Base-by-base conservation (phyloP, 2,329 filamentous ascomycete species). In the Penicillium sp. region DNA sequence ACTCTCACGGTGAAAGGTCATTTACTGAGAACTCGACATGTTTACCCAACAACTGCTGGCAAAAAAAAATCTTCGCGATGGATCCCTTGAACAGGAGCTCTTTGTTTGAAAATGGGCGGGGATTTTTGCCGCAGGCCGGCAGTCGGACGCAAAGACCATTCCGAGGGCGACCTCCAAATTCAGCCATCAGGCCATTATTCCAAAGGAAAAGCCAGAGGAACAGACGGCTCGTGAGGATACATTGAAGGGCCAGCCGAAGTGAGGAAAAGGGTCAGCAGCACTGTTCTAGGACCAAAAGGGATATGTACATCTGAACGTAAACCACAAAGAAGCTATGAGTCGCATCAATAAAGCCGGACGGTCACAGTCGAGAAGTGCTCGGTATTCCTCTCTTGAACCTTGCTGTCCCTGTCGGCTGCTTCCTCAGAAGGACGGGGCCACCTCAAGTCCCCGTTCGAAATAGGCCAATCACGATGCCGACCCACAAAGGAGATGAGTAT, bases 401-500 rank as follows among this genome's bases (percentile, higher is more conserved):
- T 19, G 5, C 14, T 49, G 27, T 49, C 31, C n/a, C 35, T 14
- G 4, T 49, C 31, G 4, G 10, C n/a, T 4, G 9, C n/a, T 49
- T 49, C 46, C 31, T 6, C 10, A 14, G 6, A 11, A 6, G 7
- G 35, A 27, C 35, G 3, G 33, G 11, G 16, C 33, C 31, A 51
- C 6, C 2, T 27, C 4, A 4, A 27, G 9, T 81, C 77, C 64
- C 86, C 83, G 55, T 85, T 71, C 3, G 81, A 81, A 19, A 84
- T 81, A 0, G 83, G 82, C 36, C 86, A 63, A 2, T 82, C 83
- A 19, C 84, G 75, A 69, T 86, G 84, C 1, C 84, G 73, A 0
- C 84, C 84, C 14, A 82, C 72, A 19, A 88, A 68, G 75, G 86
- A 85, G 11, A 88, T 83, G 1, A 81, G 75, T 46, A 82, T 80